Evolutionary conservation across 2,329 filamentous ascomycete species (phyloP).

Genomic region (Penicillium sp.): DNA sequence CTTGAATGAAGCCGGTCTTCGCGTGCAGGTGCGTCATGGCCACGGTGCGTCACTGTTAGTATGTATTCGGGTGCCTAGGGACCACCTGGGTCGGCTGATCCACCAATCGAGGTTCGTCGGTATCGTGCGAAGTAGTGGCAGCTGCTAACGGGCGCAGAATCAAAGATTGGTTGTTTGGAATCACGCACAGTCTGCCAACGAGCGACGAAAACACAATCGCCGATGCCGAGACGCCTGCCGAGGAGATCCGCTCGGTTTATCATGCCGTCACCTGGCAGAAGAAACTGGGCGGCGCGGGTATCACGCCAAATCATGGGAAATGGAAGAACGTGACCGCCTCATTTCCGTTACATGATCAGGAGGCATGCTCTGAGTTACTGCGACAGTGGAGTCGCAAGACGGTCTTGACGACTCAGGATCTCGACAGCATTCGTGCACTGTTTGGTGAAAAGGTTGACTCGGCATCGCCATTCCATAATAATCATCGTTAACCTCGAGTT

Average conservation of each 20-base stretch:
- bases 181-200: constrained; percentile 70
- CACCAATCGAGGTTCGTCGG: constrained; percentile 67
- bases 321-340: constrained; percentile 72
- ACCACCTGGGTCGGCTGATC: constrained; percentile 71
- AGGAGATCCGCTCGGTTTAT: constrained; percentile 82
- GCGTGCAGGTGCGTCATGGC: constrained; percentile 80
- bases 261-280: constrained; percentile 71
- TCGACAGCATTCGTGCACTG: constrained; percentile 70
- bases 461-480: background rate
- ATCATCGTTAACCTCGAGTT: background rate
- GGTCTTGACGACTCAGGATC: constrained; percentile 62
- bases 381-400: constrained; percentile 63
- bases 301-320: constrained; percentile 62
- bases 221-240: constrained; percentile 79
- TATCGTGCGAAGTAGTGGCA: background rate
- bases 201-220: constrained; percentile 66
- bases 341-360: constrained; percentile 76
- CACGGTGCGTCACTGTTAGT: constrained; percentile 70
- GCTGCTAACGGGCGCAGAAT: constrained; percentile 52
- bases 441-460: constrained; percentile 64
- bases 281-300: constrained; percentile 72
- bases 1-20: constrained; percentile 73
- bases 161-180: constrained; percentile 89
- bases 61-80: constrained; percentile 75
- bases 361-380: constrained; percentile 71